Conservation (phyloP, 192 early-diverging fungal species). For the Coemansia sp. region DNA sequence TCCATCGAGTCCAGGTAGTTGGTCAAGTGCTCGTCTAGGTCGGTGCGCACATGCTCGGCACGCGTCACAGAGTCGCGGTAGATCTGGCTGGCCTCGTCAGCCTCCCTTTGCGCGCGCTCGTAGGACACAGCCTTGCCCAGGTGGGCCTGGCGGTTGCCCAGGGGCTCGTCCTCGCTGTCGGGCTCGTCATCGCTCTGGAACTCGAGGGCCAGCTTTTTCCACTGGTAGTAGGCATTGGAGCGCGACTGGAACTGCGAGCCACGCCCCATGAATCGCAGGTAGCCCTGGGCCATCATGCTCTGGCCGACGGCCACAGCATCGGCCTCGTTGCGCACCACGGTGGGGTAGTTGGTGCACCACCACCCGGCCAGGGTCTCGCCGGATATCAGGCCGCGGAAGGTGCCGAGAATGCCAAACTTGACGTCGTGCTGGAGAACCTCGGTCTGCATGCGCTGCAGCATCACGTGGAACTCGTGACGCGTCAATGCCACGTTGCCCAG, state of each 20-base stretch:
- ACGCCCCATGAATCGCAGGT: slow-evolving; percentile 67
- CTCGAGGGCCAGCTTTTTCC: slow-evolving; percentile 60
- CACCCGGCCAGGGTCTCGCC: slow-evolving; percentile 71
- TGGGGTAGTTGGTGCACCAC: slow-evolving; percentile 65
- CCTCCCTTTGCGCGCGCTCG: slow-evolving; percentile 59
- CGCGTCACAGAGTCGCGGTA: slow-evolving; percentile 65
- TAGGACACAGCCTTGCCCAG: slow-evolving; percentile 33
- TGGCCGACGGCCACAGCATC: slow-evolving; percentile 70
- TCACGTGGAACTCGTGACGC: slow-evolving; percentile 60
- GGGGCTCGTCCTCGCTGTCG: slow-evolving; percentile 53
- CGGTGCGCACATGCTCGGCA: slow-evolving; percentile 64
- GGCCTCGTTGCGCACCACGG: slow-evolving; percentile 56
- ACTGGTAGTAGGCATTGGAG: slow-evolving; percentile 68
- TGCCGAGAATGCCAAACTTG: slow-evolving; percentile 68
- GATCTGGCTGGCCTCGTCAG: slow-evolving; percentile 63
- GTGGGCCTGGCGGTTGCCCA: slow-evolving; percentile 29
- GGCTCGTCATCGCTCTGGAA: slow-evolving; percentile 51
- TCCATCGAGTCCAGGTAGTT: slow-evolving; percentile 56
- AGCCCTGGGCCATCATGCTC: slow-evolving; percentile 62
- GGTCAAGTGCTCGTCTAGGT: slow-evolving; percentile 65
- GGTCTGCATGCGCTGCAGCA: slow-evolving; percentile 60
- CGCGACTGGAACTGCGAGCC: slow-evolving; percentile 67
- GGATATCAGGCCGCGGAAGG: slow-evolving; percentile 59
- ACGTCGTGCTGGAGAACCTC: slow-evolving; percentile 64
- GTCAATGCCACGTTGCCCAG: slow-evolving; percentile 62